Conservation (phyloP, 2,329 filamentous ascomycete species). For the Botrytis byssoidea region DNA sequence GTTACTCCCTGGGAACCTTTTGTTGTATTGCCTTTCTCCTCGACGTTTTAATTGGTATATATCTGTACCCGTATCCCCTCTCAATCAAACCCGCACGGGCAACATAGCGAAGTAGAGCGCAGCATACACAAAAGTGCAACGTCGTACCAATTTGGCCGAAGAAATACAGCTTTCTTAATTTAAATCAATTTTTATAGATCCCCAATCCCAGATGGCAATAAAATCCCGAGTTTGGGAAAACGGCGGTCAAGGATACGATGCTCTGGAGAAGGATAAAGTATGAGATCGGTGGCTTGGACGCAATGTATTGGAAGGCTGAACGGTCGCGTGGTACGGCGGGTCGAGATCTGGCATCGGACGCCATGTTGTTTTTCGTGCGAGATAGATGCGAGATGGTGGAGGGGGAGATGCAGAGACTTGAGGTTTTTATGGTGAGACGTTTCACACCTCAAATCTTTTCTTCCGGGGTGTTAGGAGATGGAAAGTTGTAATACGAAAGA, state of each 20-base stretch:
- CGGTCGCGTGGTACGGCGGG: conserved; percentile 1
- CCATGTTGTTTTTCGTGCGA: neutral
- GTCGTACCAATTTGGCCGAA: neutral
- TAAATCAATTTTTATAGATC: neutral
- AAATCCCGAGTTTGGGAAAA: conserved; percentile 10
- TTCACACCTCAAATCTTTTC: neutral
- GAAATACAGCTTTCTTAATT: neutral
- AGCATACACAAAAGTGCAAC: neutral
- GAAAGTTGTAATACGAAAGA: neutral
- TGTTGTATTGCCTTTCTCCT: neutral
- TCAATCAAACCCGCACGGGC: neutral
- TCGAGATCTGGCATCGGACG: conserved; percentile 15
- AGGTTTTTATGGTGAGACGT: neutral
- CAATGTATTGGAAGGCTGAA: conserved; percentile 2
- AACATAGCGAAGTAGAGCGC: neutral
- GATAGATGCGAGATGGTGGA: conserved; percentile 6
- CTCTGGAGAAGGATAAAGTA: neutral
- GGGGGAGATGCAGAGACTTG: neutral
- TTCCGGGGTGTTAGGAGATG: neutral
- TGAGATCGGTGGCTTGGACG: conserved; percentile 8
- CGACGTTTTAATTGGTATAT: neutral
- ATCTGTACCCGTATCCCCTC: neutral
- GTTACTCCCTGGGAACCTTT: neutral
- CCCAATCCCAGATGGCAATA: neutral
- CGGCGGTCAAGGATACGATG: neutral